Base-by-base conservation (phyloP, 2,329 filamentous ascomycete genomes). In the Aspergillus tubingensis region DNA sequence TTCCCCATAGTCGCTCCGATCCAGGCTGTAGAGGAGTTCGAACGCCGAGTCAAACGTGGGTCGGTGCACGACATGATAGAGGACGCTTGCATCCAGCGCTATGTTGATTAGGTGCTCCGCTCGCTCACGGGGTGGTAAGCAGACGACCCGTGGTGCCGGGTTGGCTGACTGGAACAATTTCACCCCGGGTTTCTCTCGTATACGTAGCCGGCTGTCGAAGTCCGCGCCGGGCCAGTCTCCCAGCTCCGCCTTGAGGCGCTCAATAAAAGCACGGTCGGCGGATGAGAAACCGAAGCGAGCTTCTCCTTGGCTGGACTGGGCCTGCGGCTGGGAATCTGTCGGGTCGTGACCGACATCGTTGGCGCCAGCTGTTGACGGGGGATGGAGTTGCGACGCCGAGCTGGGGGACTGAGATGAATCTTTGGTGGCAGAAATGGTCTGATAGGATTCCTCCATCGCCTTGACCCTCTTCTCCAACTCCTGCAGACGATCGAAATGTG, bases 21-120 rank as follows among this genome's bases (percentile, higher is more conserved):
- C 44, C 8, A 62, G n/a, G 8, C 56, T 57, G 36, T 57, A 64
- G 5, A 62, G n/a, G 21, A 64, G 48, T 7, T 49, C 17, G 17
- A 64, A 64, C 3, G 32, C 23, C 10, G 25, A 50, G 27, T 61
- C 39, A 23, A 64, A 64, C 1, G 41, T 59, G 8, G 59, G 50
- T 10, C 59, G 49, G 52, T 62, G 53, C 13, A 64, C 21, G 3
- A 62, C 57, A 39, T 58, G 38, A 27, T 62, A 57, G 5, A 64
- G 48, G 13, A 59, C 41, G 25, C 58, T 54, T 11, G 59, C 59
- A n/a, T 62, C 54, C 15, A 64, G 8, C 2, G 62, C 62, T 1
- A 49, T 23, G 13, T 63, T 49, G 13, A 58, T 55, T 3, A 63
- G 27, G 17, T 55, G 8, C 19, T 60, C 53, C 19, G 58, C 58